Evolutionary conservation across 768 basidiomycete genomes (phyloP), one percentile per base, ranked within the genome.

Genomic region (Hirschioporus abietinus): DNA sequence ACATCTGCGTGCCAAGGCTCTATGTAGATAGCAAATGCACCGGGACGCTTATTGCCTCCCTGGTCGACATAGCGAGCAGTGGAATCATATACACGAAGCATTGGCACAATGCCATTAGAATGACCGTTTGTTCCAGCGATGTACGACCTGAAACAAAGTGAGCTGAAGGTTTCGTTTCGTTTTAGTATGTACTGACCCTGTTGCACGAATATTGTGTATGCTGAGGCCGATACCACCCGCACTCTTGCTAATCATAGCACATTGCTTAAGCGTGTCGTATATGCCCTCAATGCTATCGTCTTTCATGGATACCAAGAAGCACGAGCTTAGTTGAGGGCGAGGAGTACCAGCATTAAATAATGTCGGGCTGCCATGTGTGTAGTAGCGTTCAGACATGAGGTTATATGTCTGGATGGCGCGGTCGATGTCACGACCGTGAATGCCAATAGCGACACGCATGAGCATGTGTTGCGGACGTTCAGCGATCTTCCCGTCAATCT

Each of bases 1-100:
- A 83, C 73, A 72, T 83, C 82, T 67, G 81, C 81, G 76, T 83
- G 82, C 82, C 82, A 83, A 23, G 82, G 82, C 71, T 83, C 82
- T 72, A 82, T 77, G 76, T 83, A 83, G 72, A 83, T 76, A 35
- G 82, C 81, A 68, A 83, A 83, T 6, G 82, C 81, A 71, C 82
- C 82, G 8, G 81, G 81, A 42, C 82, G 78, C 75, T 83, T 83
- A 78, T 83, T 83, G 34, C 82, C 82, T 63, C 82, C 82, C 68
- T 82, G 81, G 71, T 83, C 82, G 68, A 83, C 81, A 73, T 83
- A 83, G 67, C 81, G 79, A 27, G 82, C 82, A 25, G 82, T 83
- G 70, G 81, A 80, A 71, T 83, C 81, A 75, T 77, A 83, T 0
- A 81, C 81, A 67, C 81, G 77, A 35, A 83, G 77, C 82, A 83